Conservation (phyloP, 805 yeast genomes). For the Schwanniomyces yamadae region DNA sequence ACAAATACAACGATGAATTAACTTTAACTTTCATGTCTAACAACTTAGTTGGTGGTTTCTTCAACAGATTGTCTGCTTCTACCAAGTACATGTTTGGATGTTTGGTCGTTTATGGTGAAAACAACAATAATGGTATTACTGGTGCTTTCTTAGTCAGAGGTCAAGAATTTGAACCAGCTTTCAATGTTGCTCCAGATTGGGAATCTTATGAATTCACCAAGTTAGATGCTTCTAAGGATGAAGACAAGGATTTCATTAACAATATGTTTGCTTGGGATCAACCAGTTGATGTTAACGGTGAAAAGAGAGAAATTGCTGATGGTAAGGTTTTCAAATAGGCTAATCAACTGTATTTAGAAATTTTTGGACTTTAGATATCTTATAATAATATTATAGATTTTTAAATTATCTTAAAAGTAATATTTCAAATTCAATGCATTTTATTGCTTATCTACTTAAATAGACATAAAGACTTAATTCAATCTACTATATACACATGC, state of each 20-base stretch:
- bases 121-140: conserved; percentile 95
- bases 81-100: conserved; percentile 93
- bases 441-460: too few species aligned
- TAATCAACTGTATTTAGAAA: not conserved
- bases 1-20: conserved; percentile 97
- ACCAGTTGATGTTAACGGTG: conserved; percentile 81
- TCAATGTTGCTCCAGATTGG: conserved; percentile 99
- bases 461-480: conserved; percentile 1
- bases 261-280: conserved; percentile 99
- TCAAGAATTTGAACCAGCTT: conserved; percentile 85
- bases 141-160: conserved; percentile 97
- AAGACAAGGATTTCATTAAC: conserved; percentile 75
- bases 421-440: not conserved
- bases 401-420: not conserved
- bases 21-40: conserved; percentile 97
- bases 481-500: conserved; percentile 2
- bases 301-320: conserved; percentile 84
- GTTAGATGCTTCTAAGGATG: conserved; percentile 76
- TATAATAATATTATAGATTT: not conserved
- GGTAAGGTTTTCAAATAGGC: conserved; percentile 94
- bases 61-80: conserved; percentile 90
- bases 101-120: conserved; percentile 95
- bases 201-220: conserved; percentile 85
- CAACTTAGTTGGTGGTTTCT: conserved; percentile 97
- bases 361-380: not conserved